These are phyloP conservation scores for Chaetomium strumarium DNA, from an alignment of 2,329 filamentous ascomycete species.

Conservation along the genomic window DNA sequence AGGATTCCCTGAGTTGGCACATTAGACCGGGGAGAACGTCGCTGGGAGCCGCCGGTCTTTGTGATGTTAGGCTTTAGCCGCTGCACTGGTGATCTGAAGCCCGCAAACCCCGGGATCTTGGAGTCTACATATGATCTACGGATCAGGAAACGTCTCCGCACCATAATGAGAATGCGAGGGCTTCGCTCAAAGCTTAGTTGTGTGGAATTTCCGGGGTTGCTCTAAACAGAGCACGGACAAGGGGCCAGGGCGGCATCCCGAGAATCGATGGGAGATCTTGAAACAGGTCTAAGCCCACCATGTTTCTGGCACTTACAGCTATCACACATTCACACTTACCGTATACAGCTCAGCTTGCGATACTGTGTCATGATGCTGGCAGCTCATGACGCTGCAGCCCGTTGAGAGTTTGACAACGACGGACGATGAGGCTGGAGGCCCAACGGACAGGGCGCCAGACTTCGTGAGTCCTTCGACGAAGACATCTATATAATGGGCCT, in stretches of 20 bases:
- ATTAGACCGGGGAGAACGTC: background rate
- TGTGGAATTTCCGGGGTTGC: background rate
- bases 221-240: background rate
- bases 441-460: background rate
- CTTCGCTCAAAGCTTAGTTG: background rate
- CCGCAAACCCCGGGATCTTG: background rate
- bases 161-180: background rate
- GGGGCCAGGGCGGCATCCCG: background rate
- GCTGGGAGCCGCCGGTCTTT: background rate
- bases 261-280: background rate
- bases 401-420: background rate
- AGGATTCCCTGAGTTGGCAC: background rate
- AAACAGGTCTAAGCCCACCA: background rate
- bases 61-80: too few species aligned
- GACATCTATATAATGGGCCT: constrained; percentile 3
- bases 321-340: background rate
- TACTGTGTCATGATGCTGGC: background rate
- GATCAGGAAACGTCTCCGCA: background rate
- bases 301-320: background rate
- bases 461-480: background rate
- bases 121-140: background rate
- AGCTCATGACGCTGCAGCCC: background rate
- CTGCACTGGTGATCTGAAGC: background rate
- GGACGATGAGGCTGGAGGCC: background rate
- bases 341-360: background rate